A percentile compares a stretch with the other conserved stretches of the same genome.
Evolutionary conservation across 2,329 filamentous ascomycete species (phyloP).

Genomic region (Exophiala calicioides): DNA sequence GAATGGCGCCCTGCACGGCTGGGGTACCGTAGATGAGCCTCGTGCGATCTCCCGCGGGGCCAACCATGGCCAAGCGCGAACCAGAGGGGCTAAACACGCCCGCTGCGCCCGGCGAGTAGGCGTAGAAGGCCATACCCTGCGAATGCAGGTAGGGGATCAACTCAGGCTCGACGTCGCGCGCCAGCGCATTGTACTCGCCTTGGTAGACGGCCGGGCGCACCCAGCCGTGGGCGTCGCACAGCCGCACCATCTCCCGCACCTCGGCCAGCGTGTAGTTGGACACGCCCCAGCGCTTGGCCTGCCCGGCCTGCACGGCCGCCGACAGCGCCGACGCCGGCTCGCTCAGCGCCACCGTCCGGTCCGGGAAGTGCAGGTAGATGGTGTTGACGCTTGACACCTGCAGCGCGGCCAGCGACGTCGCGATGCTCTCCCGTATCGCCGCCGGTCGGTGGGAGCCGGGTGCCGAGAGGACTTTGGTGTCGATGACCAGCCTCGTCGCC

Average conservation of each 20-base stretch:
- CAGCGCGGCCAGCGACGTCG: conserved; percentile 39
- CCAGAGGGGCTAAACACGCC: conserved; percentile 47
- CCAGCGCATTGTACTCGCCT: conserved; percentile 46
- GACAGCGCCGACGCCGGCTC: conserved; percentile 8
- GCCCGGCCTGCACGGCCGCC: conserved; percentile 7
- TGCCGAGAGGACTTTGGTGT: conserved; percentile 47
- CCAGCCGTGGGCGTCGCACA: conserved; percentile 46
- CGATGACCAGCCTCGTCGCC: too few species aligned
- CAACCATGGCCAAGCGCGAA: conserved; percentile 43
- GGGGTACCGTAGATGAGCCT: conserved; percentile 46
- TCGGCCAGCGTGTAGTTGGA: conserved; percentile 52
- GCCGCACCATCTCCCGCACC: conserved; percentile 50
- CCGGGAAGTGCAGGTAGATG: conserved; percentile 55
- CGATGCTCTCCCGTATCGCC: conserved; percentile 35
- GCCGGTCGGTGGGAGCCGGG: conserved; percentile 33
- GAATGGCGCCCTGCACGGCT: conserved; percentile 46
- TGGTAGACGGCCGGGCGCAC: conserved; percentile 50
- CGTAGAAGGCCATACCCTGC: conserved; percentile 47
- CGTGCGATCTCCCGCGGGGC: conserved; percentile 41
- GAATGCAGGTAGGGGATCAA: conserved; percentile 46
- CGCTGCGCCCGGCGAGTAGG: conserved; percentile 48
- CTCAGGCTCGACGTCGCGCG: conserved; percentile 45
- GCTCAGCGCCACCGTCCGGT: conserved; percentile 46
- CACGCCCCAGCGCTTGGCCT: conserved; percentile 43
- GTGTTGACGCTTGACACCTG: conserved; percentile 47